These are phyloP conservation scores for Excoecaria cochinchinensis DNA, from an alignment of 345 rosid species.

Conservation along the genomic window DNA sequence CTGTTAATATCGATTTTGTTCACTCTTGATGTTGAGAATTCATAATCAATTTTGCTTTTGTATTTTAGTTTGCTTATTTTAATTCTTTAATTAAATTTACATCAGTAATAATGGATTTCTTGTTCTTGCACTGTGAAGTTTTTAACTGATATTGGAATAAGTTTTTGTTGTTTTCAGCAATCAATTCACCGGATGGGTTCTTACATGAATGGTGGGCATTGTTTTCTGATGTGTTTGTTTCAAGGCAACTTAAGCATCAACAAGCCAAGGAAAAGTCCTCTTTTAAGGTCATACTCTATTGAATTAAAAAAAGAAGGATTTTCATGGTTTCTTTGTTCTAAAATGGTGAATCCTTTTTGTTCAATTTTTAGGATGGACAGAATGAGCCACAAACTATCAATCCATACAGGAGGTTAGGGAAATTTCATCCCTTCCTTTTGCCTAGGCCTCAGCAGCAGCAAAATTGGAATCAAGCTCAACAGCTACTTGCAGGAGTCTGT, in stretches of 20 bases:
- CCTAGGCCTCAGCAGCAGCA: conserved; percentile 15
- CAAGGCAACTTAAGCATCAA: conserved; percentile 10
- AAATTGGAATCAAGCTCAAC: conserved; percentile 10
- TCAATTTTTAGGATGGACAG: conserved; percentile 16
- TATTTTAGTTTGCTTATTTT: not conserved
- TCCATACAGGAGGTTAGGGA: conserved; percentile 10
- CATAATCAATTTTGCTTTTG: not conserved
- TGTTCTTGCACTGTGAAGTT: not conserved
- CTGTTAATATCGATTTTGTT: too few relatives aligned
- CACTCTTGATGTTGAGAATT: not conserved
- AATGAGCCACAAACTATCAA: conserved; percentile 10
- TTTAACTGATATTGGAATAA: not conserved
- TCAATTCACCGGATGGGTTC: conserved; percentile 29
- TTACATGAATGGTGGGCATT: conserved; percentile 41
- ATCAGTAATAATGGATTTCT: not conserved
- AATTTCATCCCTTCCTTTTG: not conserved
- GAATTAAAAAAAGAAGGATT: too few relatives aligned
- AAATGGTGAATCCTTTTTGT: conserved; percentile 7
- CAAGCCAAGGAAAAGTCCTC: conserved; percentile 12
- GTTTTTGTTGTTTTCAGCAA: conserved; percentile 22
- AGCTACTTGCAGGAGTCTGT: conserved; percentile 16
- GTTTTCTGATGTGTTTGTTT: conserved; percentile 26
- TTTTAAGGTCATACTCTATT: conserved; percentile 6
- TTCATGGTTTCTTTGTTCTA: not conserved
- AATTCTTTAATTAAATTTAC: not conserved